phyloP scores from a whole-genome alignment of 1,139 yeast genomes.

The Kodamaea fungicola region DNA sequence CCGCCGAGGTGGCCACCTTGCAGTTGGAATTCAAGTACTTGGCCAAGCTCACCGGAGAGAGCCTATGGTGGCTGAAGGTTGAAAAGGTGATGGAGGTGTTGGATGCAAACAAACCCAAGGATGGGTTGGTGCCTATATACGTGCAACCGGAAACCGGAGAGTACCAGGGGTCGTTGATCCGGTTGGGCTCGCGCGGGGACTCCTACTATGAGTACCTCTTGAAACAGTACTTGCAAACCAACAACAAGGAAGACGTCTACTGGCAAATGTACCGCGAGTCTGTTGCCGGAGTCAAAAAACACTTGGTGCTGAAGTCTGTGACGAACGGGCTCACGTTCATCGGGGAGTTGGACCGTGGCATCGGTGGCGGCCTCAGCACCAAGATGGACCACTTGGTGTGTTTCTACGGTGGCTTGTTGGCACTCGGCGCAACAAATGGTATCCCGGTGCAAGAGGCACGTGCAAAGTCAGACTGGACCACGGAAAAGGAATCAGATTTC shows the following conservation, averaged over 20 bases:
- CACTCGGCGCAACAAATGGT: slow-evolving; percentile 88
- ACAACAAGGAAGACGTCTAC: slow-evolving; percentile 57
- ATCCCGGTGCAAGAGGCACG: slow-evolving; percentile 51
- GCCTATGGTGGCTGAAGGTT: slow-evolving; percentile 70
- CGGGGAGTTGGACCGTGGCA: slow-evolving; percentile 76
- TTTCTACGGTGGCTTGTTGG: slow-evolving; percentile 86
- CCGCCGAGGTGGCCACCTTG: slow-evolving; percentile 87
- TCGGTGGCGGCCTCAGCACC: slow-evolving; percentile 54
- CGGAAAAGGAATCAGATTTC: slow-evolving; percentile 49
- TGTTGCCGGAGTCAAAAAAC: slow-evolving; percentile 67
- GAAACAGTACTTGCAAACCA: slow-evolving; percentile 82
- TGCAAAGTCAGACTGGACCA: slow-evolving; percentile 33
- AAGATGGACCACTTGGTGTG: slow-evolving; percentile 96
- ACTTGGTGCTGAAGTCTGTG: slow-evolving; percentile 55
- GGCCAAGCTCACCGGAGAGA: slow-evolving; percentile 75
- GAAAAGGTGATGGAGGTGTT: slow-evolving; percentile 70
- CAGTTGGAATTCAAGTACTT: slow-evolving; percentile 88
- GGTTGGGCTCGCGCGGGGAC: slow-evolving; percentile 90
- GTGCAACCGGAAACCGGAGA: slow-evolving; percentile 73
- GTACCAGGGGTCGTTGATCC: slow-evolving; percentile 60
- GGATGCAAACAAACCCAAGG: slow-evolving; percentile 54
- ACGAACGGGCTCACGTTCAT: slow-evolving; percentile 67
- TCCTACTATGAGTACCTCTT: slow-evolving; percentile 88
- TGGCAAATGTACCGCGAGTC: slow-evolving; percentile 75
- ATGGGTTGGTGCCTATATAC: slow-evolving; percentile 81